Percentiles rank a stretch among this genome's conserved stretches.
Conservation (phyloP, 2,329 filamentous ascomycete species). For the Iodosphaeria phyllophila region DNA sequence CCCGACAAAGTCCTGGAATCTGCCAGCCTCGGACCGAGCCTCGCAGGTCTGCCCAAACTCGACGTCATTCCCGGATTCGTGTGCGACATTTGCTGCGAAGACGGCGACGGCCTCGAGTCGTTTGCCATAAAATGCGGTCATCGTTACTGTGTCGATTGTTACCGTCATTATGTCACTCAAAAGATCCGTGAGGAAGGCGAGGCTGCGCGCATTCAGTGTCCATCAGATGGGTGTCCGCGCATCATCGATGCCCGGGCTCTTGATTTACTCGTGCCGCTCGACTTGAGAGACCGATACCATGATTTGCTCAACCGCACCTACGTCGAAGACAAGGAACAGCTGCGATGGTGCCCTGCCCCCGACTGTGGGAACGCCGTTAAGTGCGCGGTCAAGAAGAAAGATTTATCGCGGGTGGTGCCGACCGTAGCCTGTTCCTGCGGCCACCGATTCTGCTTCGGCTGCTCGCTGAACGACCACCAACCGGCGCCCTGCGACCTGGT, state of each 20-base stretch:
- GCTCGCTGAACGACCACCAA: constrained; percentile 75
- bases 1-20: constrained; percentile 64
- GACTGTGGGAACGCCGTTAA: constrained; percentile 90
- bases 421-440: constrained; percentile 76
- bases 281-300: constrained; percentile 49
- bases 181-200: constrained; percentile 95
- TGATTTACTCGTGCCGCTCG: constrained; percentile 48
- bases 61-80: constrained; percentile 58
- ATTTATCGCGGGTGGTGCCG: constrained; percentile 69
- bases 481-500: constrained; percentile 82
- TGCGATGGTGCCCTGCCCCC: constrained; percentile 97
- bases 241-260: constrained; percentile 85
- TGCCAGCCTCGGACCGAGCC: constrained; percentile 57
- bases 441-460: constrained; percentile 89
- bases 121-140: constrained; percentile 95
- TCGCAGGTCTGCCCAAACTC: constrained; percentile 44
- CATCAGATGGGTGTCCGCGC: constrained; percentile 67
- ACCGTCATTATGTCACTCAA: constrained; percentile 73
- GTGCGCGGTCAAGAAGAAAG: constrained; percentile 73
- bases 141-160: constrained; percentile 84
- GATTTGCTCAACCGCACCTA: constrained; percentile 82
- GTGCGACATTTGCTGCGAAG: constrained; percentile 95
- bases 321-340: constrained; percentile 85
- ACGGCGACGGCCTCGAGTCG: constrained; percentile 54
- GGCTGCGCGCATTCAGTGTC: constrained; percentile 85